These are phyloP conservation scores for Alternaria sp. DNA, from an alignment of 2,329 filamentous ascomycete species.

Conservation along the genomic window DNA sequence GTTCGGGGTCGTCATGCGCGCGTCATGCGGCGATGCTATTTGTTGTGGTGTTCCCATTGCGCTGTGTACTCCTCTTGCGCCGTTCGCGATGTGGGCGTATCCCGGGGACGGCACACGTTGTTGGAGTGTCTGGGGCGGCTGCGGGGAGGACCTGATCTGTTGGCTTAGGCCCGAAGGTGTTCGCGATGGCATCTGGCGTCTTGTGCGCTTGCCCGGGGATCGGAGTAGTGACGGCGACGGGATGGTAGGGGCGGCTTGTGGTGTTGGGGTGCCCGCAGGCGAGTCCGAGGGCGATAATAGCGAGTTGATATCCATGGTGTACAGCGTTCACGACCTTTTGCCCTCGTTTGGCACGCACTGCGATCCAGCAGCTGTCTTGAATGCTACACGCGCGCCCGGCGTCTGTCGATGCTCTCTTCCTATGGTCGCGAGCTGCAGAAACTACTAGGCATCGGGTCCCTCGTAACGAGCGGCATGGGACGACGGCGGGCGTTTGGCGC, in stretches of 20 bases:
- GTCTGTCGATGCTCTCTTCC: conserved; percentile 5
- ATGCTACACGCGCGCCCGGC: conserved; percentile 6
- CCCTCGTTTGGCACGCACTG: conserved; percentile 2
- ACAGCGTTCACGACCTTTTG: neutral
- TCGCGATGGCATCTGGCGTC: conserved; percentile 45
- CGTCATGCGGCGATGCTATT: conserved; percentile 38
- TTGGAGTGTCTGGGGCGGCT: conserved; percentile 45
- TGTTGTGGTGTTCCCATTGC: conserved; percentile 41
- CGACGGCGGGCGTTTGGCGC: conserved; percentile 17
- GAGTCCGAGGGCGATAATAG: conserved; percentile 57
- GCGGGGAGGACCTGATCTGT: conserved; percentile 45
- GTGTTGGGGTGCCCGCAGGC: conserved; percentile 46
- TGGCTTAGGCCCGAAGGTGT: conserved; percentile 55
- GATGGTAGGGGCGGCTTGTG: conserved; percentile 32
- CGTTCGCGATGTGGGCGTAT: conserved; percentile 36
- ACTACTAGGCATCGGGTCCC: conserved; percentile 19
- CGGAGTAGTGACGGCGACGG: conserved; percentile 34
- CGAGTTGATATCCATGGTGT: conserved; percentile 57
- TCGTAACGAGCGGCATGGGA: conserved; percentile 32
- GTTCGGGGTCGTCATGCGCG: conserved; percentile 44
- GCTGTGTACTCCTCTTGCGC: conserved; percentile 38
- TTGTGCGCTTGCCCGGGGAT: conserved; percentile 41
- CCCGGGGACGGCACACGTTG: conserved; percentile 39
- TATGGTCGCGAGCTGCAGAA: conserved; percentile 22
- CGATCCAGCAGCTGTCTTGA: neutral